phyloP scores from a whole-genome alignment of 169 alveolate genomes.

The Eimeria necatrix region DNA sequence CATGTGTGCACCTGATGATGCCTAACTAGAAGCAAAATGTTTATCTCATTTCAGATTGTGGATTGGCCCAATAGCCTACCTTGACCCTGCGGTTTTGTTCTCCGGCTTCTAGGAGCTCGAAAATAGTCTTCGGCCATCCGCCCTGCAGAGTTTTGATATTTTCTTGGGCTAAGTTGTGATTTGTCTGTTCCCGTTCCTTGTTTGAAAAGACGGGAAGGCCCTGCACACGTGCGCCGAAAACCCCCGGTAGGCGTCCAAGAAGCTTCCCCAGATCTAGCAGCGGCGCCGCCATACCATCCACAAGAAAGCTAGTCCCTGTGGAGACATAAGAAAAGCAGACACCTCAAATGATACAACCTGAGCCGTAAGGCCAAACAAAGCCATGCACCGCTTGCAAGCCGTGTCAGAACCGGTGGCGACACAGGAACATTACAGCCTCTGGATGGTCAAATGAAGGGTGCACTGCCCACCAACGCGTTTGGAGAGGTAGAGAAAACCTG shows the following conservation, averaged over 20 bases:
- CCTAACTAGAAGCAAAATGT: too few species aligned
- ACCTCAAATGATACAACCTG: too few species aligned
- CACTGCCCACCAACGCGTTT: slow-evolving; percentile 33
- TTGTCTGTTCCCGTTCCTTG: not conserved
- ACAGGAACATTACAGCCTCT: too few species aligned
- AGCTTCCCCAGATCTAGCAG: slow-evolving; percentile 10
- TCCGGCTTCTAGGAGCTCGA: slow-evolving; percentile 21
- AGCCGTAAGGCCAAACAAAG: too few species aligned
- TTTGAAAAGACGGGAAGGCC: slow-evolving; percentile 50
- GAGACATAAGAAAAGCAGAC: not conserved
- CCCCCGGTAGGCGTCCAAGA: slow-evolving; percentile 45
- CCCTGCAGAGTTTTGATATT: not conserved
- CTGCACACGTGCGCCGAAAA: slow-evolving; percentile 44
- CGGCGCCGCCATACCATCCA: slow-evolving; percentile 57
- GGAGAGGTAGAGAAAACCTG: slow-evolving; percentile 61
- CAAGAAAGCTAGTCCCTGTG: slow-evolving; percentile 51
- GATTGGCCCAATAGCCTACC: slow-evolving; percentile 27
- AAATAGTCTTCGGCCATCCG: slow-evolving; percentile 46
- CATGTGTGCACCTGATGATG: too few species aligned
- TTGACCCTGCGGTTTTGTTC: slow-evolving; percentile 27
- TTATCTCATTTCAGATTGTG: too few species aligned
- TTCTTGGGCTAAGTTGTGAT: not conserved
- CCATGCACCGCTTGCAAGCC: too few species aligned
- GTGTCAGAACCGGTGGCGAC: too few species aligned
- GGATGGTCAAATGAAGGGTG: too few species aligned